Evolutionary conservation across 192 early-diverging fungal species (phyloP).

Genomic region (Coemansia sp.): DNA sequence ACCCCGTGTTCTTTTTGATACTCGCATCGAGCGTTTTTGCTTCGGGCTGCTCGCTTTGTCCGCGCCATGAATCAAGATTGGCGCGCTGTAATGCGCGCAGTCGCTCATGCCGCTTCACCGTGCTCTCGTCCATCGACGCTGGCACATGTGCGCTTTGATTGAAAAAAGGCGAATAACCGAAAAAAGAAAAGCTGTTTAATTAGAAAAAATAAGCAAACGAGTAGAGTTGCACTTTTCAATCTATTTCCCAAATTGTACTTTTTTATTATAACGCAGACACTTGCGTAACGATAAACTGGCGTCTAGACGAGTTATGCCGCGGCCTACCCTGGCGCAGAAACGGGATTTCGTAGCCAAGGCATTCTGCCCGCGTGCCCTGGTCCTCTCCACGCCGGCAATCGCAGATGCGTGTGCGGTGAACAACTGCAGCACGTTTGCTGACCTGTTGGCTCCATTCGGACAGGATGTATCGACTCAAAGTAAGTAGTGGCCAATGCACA

Average conservation of each 20-base stretch:
- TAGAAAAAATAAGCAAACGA: not conserved
- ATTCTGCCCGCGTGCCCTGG: slow-evolving; percentile 52
- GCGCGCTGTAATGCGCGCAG: slow-evolving; percentile 37
- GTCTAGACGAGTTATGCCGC: slow-evolving; percentile 49
- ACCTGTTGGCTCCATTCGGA: slow-evolving; percentile 53
- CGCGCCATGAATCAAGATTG: slow-evolving; percentile 44
- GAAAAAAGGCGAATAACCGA: not conserved
- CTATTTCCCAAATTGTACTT: not conserved
- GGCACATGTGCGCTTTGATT: slow-evolving; percentile 27
- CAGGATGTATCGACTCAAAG: slow-evolving; percentile 52
- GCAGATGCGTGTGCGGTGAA: slow-evolving; percentile 37
- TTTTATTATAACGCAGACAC: not conserved
- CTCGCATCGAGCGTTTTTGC: slow-evolving; percentile 73
- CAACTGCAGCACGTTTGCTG: slow-evolving; percentile 39
- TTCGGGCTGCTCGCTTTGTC: slow-evolving; percentile 20
- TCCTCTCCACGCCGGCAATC: slow-evolving; percentile 25
- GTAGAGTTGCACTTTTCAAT: not conserved
- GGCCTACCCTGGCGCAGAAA: slow-evolving; percentile 41
- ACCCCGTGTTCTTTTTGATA: slow-evolving; percentile 96
- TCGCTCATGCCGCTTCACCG: slow-evolving; percentile 49
- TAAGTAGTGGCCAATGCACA: slow-evolving; percentile 13
- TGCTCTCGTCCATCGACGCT: slow-evolving; percentile 44
- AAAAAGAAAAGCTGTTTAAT: not conserved
- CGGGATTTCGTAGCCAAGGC: slow-evolving; percentile 53
- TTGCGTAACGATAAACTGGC: slow-evolving; percentile 27